These are phyloP conservation scores for Blastomyces emzantsi DNA, from an alignment of 2,329 filamentous ascomycete genomes.

Conservation along the genomic window DNA sequence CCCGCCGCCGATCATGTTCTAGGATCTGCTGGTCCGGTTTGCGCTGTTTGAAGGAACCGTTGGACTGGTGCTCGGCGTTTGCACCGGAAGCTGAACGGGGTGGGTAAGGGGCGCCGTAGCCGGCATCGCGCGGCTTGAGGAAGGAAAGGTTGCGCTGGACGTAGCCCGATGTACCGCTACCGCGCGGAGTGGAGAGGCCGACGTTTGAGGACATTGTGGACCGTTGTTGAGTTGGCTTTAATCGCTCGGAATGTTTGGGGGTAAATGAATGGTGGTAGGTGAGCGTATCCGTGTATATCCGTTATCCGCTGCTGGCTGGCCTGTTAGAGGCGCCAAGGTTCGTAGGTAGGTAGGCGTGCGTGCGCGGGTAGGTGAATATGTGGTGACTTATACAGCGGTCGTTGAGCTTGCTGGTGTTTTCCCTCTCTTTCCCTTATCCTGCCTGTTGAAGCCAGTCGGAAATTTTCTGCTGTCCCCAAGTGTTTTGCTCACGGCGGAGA, in stretches of 20 bases:
- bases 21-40: slow-evolving; percentile 88
- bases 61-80: slow-evolving; percentile 43
- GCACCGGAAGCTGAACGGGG: slow-evolving; percentile 22
- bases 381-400: not conserved
- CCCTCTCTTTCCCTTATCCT: not conserved
- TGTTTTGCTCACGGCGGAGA: not conserved
- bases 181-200: slow-evolving; percentile 85
- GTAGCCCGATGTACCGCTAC: slow-evolving; percentile 93
- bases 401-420: not conserved
- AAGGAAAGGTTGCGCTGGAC: slow-evolving; percentile 93
- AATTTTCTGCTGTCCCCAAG: not conserved
- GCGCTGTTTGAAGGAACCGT: slow-evolving; percentile 63
- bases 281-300: not conserved
- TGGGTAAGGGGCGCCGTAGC: slow-evolving; percentile 63
- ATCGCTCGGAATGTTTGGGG: not conserved
- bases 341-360: not conserved
- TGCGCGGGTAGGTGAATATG: not conserved
- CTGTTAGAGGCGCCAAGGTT: not conserved
- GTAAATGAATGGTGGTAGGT: not conserved
- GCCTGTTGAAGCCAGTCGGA: not conserved
- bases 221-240: not conserved
- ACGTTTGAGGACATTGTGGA: slow-evolving; percentile 85
- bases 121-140: slow-evolving; percentile 67
- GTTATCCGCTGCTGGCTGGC: not conserved
- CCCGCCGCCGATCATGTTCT: slow-evolving; percentile 84